Conservation (phyloP, 2,329 filamentous ascomycete genomes). For the Alternaria rosae region DNA sequence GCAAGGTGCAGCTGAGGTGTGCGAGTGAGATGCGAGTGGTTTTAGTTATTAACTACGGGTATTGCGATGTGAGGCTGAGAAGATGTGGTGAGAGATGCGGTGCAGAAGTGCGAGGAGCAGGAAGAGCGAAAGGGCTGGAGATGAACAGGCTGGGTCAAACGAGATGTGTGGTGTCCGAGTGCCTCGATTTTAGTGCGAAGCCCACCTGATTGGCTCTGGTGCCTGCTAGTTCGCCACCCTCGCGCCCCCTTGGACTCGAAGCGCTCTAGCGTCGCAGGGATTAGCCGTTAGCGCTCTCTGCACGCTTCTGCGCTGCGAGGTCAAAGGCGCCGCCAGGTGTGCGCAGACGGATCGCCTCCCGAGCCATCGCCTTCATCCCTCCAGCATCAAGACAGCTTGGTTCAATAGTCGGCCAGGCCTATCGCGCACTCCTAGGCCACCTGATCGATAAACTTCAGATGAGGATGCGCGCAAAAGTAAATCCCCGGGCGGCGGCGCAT, state of each 20-base stretch:
- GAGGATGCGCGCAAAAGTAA: slow-evolving; percentile 4
- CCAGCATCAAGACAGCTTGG: neutral
- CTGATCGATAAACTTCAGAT: neutral
- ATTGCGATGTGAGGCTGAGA: slow-evolving; percentile 33
- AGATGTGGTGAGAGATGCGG: slow-evolving; percentile 25
- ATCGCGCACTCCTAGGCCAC: neutral
- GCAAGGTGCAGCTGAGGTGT: slow-evolving; percentile 19
- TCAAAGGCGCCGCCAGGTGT: slow-evolving; percentile 5
- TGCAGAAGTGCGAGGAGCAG: slow-evolving; percentile 27
- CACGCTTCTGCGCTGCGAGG: slow-evolving; percentile 11
- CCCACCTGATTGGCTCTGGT: neutral
- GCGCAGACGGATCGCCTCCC: slow-evolving; percentile 8
- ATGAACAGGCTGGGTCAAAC: slow-evolving; percentile 16
- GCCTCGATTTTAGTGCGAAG: neutral
- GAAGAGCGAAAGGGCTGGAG: slow-evolving; percentile 21
- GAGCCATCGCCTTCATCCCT: slow-evolving; percentile 2
- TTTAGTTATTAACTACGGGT: slow-evolving; percentile 31
- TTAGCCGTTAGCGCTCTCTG: slow-evolving; percentile 4
- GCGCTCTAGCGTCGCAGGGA: slow-evolving; percentile 6
- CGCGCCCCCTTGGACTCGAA: slow-evolving; percentile 1
- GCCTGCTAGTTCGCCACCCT: slow-evolving; percentile 10
- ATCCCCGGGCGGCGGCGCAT: slow-evolving; percentile 23
- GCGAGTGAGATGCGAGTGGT: slow-evolving; percentile 18
- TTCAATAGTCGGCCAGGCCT: neutral
- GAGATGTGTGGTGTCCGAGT: slow-evolving; percentile 14